phyloP scores from a whole-genome alignment of 2,329 filamentous ascomycete species.

The Trichoderma polysporum region DNA sequence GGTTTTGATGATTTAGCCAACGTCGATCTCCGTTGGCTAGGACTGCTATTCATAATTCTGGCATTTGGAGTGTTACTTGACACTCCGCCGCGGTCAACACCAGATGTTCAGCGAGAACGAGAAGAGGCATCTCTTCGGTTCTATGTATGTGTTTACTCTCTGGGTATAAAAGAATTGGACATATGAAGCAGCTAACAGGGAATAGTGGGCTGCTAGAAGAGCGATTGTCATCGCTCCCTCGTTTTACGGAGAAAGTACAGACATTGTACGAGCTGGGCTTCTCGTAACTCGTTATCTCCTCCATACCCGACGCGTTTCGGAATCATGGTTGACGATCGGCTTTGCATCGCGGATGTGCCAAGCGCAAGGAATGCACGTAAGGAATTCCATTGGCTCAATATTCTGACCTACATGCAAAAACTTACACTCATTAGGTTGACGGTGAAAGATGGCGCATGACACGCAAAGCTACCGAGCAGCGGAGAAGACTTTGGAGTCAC shows the following conservation, averaged over 20 bases:
- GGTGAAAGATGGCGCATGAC: constrained; percentile 8
- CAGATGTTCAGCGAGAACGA: constrained; percentile 7
- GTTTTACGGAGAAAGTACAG: constrained; percentile 8
- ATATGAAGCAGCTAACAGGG: not conserved
- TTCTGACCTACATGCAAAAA: too few species aligned
- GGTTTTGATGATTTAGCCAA: constrained; percentile 9
- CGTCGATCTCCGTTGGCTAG: constrained; percentile 6
- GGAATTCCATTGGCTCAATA: not conserved
- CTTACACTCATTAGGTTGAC: not conserved
- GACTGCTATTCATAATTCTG: constrained; percentile 9
- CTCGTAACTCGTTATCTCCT: constrained; percentile 10
- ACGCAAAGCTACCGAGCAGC: not conserved
- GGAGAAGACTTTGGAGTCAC: constrained; percentile 8
- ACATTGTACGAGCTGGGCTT: constrained; percentile 9
- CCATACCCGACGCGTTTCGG: not conserved
- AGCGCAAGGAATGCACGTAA: constrained; percentile 16
- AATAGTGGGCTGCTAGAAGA: constrained; percentile 1
- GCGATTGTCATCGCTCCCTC: constrained; percentile 13
- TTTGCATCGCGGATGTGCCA: constrained; percentile 10
- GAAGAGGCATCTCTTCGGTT: constrained; percentile 10
- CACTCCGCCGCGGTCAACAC: not conserved
- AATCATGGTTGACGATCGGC: constrained; percentile 4
- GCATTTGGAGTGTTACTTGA: constrained; percentile 8
- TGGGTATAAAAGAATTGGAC: not conserved
- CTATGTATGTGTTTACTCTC: not conserved